phyloP scores from a whole-genome alignment of 257 asterid genomes.

The Ehretia macrophylla region DNA sequence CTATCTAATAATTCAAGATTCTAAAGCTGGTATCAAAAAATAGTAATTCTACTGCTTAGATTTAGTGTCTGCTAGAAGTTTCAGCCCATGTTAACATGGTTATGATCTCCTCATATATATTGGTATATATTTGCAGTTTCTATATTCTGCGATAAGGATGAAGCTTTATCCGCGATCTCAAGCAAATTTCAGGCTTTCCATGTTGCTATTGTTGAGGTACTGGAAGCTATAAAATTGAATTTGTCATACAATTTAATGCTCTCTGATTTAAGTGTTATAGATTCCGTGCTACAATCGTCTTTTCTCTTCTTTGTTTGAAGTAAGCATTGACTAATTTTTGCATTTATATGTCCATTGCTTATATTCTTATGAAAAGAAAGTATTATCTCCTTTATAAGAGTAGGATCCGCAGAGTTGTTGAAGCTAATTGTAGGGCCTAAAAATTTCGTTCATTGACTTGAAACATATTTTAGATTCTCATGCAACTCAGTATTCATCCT shows the following conservation, averaged over 20 bases:
- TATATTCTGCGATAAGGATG: conserved; percentile 30
- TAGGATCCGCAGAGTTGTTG: no score
- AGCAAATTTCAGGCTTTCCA: conserved; percentile 39
- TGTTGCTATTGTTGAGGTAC: conserved; percentile 53
- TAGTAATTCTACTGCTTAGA: no score
- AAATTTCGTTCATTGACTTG: no score
- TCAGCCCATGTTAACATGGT: neutral
- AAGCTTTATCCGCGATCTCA: conserved; percentile 37
- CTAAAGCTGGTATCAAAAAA: no score
- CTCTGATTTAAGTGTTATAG: neutral
- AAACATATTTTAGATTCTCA: no score
- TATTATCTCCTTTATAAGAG: no score
- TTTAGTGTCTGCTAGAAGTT: neutral
- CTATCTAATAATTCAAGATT: no score
- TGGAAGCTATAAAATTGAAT: neutral
- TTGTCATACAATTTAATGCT: neutral
- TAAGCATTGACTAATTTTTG: neutral
- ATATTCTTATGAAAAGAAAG: no score
- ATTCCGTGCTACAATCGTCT: no score
- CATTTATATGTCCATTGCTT: neutral
- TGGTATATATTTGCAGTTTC: conserved; percentile 25
- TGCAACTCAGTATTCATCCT: no score
- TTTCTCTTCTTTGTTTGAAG: no score
- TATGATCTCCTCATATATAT: neutral
- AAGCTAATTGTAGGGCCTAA: no score